Conservation (phyloP, 2,329 filamentous ascomycete species). For the Colletotrichum sublineola region DNA sequence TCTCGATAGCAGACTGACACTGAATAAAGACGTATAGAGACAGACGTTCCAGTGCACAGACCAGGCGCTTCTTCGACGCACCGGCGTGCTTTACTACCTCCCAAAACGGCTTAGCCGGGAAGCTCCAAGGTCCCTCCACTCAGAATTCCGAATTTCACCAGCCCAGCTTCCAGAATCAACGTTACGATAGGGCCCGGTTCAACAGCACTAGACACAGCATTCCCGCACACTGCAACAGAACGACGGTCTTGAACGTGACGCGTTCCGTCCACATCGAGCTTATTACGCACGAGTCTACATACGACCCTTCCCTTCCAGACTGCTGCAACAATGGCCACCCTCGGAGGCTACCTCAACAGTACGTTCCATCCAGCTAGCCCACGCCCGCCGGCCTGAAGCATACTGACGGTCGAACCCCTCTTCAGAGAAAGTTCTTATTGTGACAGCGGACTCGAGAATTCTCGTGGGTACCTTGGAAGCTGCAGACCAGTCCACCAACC, state of each 20-base stretch:
- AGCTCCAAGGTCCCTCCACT: constrained; percentile 36
- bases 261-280: neutral
- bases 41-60: constrained; percentile 1
- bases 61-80: neutral
- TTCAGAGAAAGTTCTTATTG: constrained; percentile 88
- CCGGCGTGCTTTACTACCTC: constrained; percentile 2
- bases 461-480: constrained; percentile 85
- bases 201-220: neutral
- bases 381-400: constrained; percentile 25
- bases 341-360: constrained; percentile 62
- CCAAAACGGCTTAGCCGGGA: constrained; percentile 30
- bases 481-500: constrained; percentile 92
- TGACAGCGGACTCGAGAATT: constrained; percentile 93
- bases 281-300: neutral
- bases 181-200: constrained; percentile 24
- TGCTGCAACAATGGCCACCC: constrained; percentile 55
- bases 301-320: neutral
- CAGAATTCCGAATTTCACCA: constrained; percentile 39
- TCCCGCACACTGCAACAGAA: neutral
- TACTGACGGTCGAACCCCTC: constrained; percentile 46
- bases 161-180: constrained; percentile 15
- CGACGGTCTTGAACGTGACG: neutral
- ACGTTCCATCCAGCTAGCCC: constrained; percentile 40
- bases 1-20: neutral
- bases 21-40: neutral